These are phyloP conservation scores for Podospora conica DNA, from an alignment of 495 filamentous ascomycete species.

Conservation along the genomic window DNA sequence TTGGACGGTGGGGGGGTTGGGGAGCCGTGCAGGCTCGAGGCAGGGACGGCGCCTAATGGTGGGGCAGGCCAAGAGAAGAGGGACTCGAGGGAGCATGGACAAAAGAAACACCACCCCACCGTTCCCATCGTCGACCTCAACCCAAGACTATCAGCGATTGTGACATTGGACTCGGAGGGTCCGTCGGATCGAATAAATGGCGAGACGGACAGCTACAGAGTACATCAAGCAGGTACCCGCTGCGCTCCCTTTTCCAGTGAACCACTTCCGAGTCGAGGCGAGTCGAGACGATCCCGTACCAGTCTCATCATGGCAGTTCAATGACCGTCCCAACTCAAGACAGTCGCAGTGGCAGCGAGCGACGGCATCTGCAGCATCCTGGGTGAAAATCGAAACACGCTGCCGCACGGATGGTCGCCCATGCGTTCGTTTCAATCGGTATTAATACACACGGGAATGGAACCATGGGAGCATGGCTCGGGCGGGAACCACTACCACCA, in stretches of 20 bases:
- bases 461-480: too few relatives aligned
- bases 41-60: not conserved
- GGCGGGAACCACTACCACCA: not conserved
- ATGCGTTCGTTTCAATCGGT: not conserved
- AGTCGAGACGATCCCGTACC: not conserved
- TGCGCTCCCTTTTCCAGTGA: not conserved
- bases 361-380: not conserved
- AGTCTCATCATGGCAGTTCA: not conserved
- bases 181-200: not conserved
- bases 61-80: not conserved
- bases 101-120: not conserved
- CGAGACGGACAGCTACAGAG: not conserved
- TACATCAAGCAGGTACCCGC: not conserved
- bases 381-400: not conserved
- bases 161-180: not conserved
- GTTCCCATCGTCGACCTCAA: not conserved
- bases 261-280: not conserved
- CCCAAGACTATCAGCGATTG: too few relatives aligned
- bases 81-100: not conserved
- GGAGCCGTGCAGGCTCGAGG: not conserved
- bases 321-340: not conserved
- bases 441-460: not conserved
- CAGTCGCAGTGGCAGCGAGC: not conserved
- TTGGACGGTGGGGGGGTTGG: not conserved
- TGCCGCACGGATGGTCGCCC: not conserved